Evolutionary conservation across 306 rosid species (phyloP).

Genomic region (Vigna nakashimae): DNA sequence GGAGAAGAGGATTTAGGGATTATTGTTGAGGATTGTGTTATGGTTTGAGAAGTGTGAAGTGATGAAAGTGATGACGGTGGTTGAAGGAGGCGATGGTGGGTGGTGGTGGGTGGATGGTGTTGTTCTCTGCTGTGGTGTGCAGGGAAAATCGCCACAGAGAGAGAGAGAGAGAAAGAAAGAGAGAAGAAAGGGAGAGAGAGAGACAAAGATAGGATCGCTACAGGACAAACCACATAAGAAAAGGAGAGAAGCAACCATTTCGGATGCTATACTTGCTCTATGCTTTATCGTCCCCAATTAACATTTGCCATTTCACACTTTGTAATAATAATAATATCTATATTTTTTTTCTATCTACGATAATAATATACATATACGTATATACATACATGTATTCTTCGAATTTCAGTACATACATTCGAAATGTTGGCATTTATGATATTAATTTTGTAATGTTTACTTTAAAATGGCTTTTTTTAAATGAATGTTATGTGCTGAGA

Average conservation of each 20-base stretch:
- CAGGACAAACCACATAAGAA: constrained; percentile 22
- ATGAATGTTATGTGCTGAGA: no score
- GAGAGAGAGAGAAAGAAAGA: background rate
- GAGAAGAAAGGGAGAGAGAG: background rate
- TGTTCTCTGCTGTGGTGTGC: constrained; percentile 36
- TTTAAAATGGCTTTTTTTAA: no score
- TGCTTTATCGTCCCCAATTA: constrained; percentile 42
- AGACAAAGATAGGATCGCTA: background rate
- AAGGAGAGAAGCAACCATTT: constrained; percentile 41
- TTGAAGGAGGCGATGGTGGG: background rate
- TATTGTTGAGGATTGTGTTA: background rate
- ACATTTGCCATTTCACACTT: background rate
- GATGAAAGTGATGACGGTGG: background rate
- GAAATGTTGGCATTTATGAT: no score
- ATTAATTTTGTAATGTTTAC: no score
- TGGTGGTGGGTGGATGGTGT: background rate
- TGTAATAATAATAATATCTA: no score
- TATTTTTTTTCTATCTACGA: no score
- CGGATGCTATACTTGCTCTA: constrained; percentile 45
- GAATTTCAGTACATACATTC: no score
- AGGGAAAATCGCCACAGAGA: constrained; percentile 22
- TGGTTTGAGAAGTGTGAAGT: background rate
- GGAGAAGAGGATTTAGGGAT: background rate
- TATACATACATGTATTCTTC: no score
- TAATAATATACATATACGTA: no score